A percentile compares a stretch with the other conserved stretches of the same genome.
Conservation (phyloP, 2,329 filamentous ascomycete genomes). For the Sporothrix humicola region DNA sequence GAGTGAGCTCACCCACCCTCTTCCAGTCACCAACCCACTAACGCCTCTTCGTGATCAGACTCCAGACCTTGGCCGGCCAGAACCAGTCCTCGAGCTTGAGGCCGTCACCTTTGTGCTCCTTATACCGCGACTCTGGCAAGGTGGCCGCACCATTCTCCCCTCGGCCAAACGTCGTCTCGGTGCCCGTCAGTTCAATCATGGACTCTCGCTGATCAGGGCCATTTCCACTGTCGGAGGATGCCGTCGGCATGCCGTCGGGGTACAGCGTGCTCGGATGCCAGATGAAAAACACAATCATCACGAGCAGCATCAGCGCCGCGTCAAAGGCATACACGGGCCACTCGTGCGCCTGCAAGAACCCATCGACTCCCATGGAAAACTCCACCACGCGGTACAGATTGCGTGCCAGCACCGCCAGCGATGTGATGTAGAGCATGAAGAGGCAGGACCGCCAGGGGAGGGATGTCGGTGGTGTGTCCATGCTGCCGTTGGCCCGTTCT, state of each 20-base stretch:
- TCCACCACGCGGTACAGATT: conserved; percentile 57
- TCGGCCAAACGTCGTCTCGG: background rate
- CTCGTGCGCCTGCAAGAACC: conserved; percentile 51
- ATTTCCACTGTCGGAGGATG: background rate
- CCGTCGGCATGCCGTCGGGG: background rate
- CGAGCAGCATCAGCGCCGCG: conserved; percentile 47
- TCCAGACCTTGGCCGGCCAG: conserved; percentile 17
- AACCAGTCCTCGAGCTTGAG: conserved; percentile 14
- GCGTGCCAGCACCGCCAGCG: conserved; percentile 50
- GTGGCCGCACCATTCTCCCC: background rate
- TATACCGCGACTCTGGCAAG: background rate
- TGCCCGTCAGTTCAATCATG: conserved; percentile 29
- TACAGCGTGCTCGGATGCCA: conserved; percentile 39
- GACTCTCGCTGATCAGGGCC: conserved; percentile 13
- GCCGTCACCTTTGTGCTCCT: background rate
- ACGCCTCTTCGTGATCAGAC: background rate
- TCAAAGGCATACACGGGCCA: conserved; percentile 54
- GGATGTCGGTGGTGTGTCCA: conserved; percentile 19
- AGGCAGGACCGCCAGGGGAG: conserved; percentile 46
- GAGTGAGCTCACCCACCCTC: background rate
- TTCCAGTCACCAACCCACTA: background rate
- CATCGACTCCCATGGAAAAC: conserved; percentile 51
- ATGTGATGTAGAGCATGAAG: conserved; percentile 47
- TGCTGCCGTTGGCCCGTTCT: too few relatives aligned
- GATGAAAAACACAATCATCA: conserved; percentile 38